Evolutionary conservation across 2,329 filamentous ascomycete species (phyloP).

Genomic region (Alternaria viburni): DNA sequence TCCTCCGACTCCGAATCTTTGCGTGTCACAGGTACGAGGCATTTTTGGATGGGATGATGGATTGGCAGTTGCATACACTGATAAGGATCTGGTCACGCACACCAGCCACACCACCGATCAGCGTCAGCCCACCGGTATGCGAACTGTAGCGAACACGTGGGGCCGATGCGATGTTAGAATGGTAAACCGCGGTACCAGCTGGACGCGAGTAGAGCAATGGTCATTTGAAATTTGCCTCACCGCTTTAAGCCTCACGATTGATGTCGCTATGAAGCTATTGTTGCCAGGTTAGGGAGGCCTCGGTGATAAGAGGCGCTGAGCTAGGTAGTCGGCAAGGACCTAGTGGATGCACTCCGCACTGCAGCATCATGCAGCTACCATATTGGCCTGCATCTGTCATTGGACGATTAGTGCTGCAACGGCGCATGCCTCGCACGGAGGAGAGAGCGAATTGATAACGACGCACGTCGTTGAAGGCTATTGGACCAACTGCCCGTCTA

Average conservation of each 20-base stretch:
- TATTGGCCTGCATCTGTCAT: conserved; percentile 1
- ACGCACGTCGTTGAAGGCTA: background rate
- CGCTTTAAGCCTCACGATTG: background rate
- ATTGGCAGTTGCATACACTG: background rate
- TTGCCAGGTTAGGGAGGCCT: background rate
- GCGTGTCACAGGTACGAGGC: conserved; percentile 1
- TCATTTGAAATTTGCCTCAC: background rate
- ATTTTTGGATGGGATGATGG: background rate
- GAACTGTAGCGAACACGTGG: conserved; percentile 18
- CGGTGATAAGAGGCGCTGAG: conserved; percentile 8
- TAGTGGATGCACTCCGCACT: conserved; percentile 14
- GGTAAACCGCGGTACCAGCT: background rate
- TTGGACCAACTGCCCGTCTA: background rate
- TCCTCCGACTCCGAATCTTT: background rate
- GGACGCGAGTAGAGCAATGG: background rate
- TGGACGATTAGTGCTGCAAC: background rate
- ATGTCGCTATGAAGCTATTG: background rate
- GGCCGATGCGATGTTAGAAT: background rate
- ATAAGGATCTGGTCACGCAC: conserved; percentile 15
- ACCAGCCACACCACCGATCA: conserved; percentile 13
- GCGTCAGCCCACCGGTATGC: background rate
- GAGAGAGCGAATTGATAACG: conserved; percentile 12
- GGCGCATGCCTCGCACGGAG: conserved; percentile 12
- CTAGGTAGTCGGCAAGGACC: conserved; percentile 8
- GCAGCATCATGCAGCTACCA: conserved; percentile 11